Base-by-base conservation (phyloP, 1,284 basidiomycete species). In the Malassezia cuniculi region DNA sequence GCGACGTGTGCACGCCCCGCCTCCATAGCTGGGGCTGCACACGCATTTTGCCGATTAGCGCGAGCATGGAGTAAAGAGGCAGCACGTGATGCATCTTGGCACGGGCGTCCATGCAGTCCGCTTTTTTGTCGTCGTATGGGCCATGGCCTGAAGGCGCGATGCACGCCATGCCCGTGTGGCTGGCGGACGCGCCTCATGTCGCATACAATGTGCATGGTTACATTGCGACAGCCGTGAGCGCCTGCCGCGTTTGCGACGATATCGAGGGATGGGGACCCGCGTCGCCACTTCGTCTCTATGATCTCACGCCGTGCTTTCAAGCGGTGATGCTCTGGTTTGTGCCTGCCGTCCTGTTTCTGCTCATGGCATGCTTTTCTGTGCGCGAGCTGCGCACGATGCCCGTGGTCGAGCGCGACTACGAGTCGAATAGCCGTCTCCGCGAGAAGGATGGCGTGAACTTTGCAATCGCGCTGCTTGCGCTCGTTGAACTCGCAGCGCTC, bases 281-380 rank as follows among this genome's bases (percentile, higher is more conserved):
- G 28, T 85, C 82, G 6, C 64, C 55, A 6, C 50, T 69, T 0
- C 75, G 82, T 40, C 71, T 76, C 18, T 82, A 86, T 57, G 86
- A 93, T 68, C 61, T 82, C 10, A 82, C 85, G 1, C 75, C 77
- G 6, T 94, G 87, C 68, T 85, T 83, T 55, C 81, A 89, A 59
- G 78, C 82, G 50, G 78, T 48, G 7, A 47, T 44, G 16, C 47
- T 65, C 17, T 54, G 54, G 52, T 24, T 44, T 10, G 44, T 41
- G 4, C 61, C 63, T 1, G 42, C 46, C 35, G 30, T 63, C 22
- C 41, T 55, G 9, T 48, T 66, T 6, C 48, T 55, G 14, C 12
- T 55, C 14, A 41, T 46, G 19, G 56, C 54, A 11, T 44, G 47
- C 20, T 19, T 43, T 12, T 31, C 42, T 12, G 36, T 64, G 14